Conservation (phyloP, 495 filamentous ascomycete genomes). For the Staphylotrichum longicolle region DNA sequence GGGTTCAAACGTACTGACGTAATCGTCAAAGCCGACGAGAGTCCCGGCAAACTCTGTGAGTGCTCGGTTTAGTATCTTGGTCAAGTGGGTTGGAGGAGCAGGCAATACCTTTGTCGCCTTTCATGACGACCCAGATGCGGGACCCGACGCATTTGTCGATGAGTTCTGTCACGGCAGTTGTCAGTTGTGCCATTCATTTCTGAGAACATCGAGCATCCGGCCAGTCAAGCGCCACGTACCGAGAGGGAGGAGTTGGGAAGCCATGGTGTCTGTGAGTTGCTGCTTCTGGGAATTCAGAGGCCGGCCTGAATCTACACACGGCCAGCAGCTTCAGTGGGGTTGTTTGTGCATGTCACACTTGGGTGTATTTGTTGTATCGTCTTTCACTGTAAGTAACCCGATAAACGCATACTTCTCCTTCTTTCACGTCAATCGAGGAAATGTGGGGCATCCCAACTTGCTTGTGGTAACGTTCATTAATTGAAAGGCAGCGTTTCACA, state of each 20-base stretch:
- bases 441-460: too few relatives aligned
- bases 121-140: slow-evolving; percentile 98
- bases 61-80: background rate
- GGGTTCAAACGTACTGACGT: slow-evolving; percentile 78
- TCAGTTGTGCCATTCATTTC: slow-evolving; percentile 13
- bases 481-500: background rate
- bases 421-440: too few relatives aligned
- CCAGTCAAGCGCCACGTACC: slow-evolving; percentile 44
- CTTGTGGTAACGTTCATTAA: too few relatives aligned
- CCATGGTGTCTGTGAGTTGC: slow-evolving; percentile 49
- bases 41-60: slow-evolving; percentile 91
- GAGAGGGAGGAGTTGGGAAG: slow-evolving; percentile 76
- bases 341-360: too few relatives aligned
- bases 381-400: too few relatives aligned
- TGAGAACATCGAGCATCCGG: too few relatives aligned
- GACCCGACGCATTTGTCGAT: slow-evolving; percentile 99
- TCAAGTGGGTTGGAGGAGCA: background rate
- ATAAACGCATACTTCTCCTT: too few relatives aligned
- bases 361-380: too few relatives aligned
- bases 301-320: background rate
- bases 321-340: background rate
- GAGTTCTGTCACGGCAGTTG: slow-evolving; percentile 60
- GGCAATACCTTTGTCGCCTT: slow-evolving; percentile 85
- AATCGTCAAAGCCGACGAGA: slow-evolving; percentile 94
- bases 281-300: slow-evolving; percentile 9